Evolutionary conservation across 768 basidiomycete species (phyloP).

Genomic region (Kwoniella heveanensis): DNA sequence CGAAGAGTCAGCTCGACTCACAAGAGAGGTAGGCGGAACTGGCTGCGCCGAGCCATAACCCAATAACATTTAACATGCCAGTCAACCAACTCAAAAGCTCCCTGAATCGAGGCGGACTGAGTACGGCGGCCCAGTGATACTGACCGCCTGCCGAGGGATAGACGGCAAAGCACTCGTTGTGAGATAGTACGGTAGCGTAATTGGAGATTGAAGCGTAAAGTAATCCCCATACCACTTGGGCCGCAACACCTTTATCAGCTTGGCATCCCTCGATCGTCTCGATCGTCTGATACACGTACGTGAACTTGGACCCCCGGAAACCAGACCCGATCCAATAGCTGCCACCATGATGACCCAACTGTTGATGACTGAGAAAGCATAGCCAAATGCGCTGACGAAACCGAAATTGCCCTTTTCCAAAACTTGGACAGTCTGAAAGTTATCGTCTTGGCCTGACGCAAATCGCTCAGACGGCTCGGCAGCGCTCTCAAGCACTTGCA

Average conservation of each 20-base stretch:
- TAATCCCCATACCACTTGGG: constrained; percentile 22
- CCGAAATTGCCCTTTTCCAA: constrained; percentile 10
- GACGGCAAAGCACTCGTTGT: constrained; percentile 28
- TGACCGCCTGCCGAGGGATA: constrained; percentile 34
- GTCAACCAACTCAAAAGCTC: constrained; percentile 18
- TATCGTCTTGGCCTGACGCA: no score
- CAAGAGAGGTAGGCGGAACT: constrained; percentile 19
- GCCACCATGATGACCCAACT: constrained; percentile 17
- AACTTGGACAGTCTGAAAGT: no score
- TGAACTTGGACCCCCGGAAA: constrained; percentile 17
- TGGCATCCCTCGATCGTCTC: neutral
- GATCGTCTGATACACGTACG: no score
- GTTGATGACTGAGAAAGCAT: constrained; percentile 15
- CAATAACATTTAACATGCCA: constrained; percentile 22
- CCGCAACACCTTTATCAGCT: no score
- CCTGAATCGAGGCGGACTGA: constrained; percentile 20
- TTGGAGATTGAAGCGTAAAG: constrained; percentile 18
- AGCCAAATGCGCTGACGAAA: constrained; percentile 2
- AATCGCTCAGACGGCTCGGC: no score
- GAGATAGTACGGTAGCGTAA: constrained; percentile 17
- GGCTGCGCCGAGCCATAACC: constrained; percentile 21
- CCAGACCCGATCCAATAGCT: constrained; percentile 11
- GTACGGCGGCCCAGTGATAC: constrained; percentile 34
- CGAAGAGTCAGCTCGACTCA: constrained; percentile 20
- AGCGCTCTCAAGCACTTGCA: no score